phyloP scores from a whole-genome alignment of 768 basidiomycete species.

The Tricholoma flavovirens region DNA sequence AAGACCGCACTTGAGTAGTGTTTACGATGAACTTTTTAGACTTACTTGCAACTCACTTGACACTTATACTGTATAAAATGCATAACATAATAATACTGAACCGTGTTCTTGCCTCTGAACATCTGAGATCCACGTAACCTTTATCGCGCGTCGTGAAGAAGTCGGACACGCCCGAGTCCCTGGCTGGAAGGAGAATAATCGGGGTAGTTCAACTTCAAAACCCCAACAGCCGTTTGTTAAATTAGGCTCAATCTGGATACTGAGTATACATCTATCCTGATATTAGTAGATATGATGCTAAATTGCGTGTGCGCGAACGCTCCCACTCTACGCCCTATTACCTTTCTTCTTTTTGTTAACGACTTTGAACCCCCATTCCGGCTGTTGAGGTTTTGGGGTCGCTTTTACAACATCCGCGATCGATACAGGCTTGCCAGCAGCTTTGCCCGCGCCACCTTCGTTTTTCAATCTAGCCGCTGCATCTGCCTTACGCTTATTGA shows the following conservation, averaged over 20 bases:
- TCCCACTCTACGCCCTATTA: slow-evolving; percentile 39
- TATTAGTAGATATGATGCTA: slow-evolving; percentile 5
- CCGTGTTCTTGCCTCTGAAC: too few species aligned
- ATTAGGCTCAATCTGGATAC: too few species aligned
- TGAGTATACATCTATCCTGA: slow-evolving; percentile 2
- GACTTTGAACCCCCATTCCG: slow-evolving; percentile 89
- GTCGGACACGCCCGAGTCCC: too few species aligned
- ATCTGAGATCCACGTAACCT: too few species aligned
- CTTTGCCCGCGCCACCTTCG: slow-evolving; percentile 25
- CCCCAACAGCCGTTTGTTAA: too few species aligned
- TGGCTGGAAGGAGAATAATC: too few species aligned
- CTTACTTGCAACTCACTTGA: too few species aligned
- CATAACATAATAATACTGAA: too few species aligned
- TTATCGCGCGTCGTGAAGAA: too few species aligned
- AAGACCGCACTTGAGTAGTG: not conserved
- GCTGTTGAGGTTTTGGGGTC: slow-evolving; percentile 67
- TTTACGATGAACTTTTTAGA: not conserved
- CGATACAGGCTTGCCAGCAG: slow-evolving; percentile 53
- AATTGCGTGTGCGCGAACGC: not conserved
- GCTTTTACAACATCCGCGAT: slow-evolving; percentile 91
- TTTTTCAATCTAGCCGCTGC: slow-evolving; percentile 49
- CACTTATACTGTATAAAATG: too few species aligned
- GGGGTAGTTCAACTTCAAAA: too few species aligned
- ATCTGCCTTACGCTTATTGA: slow-evolving; percentile 82
- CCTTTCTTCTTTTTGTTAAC: slow-evolving; percentile 96